Base-by-base conservation (phyloP, 306 rosid species). In the Calophaca sinica region DNA sequence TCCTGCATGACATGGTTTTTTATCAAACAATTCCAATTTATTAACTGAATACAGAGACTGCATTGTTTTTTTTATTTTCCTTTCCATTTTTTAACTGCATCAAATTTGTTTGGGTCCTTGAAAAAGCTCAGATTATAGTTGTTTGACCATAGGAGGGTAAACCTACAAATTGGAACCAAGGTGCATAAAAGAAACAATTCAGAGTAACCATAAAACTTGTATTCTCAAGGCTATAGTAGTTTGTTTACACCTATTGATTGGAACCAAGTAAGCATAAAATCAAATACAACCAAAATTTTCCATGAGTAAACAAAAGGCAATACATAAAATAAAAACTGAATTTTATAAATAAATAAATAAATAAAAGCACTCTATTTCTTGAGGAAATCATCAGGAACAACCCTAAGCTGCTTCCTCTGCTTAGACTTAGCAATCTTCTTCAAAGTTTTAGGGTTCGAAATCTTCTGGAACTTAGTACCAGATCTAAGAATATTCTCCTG, bases 391-490 rank as follows among this genome's bases (percentile, higher is more conserved):
- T 91, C 93, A 46, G 97, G 92, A 69, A 94, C 96, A 76, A 88
- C 81, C 72, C 82, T 88, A 14, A 92, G 96, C 4, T 80, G 90
- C 72, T 90, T 91, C 85, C 86, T 85, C 70, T 88, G 81, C 86
- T 90, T 91, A 3, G 97, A 87, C 62, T 90, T 88, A 0, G 97
- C 90, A 55, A 94, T 91, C 85, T 81, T 91, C 89, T 87, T 81
- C 67, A 94, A 64, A 0, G 98, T 91, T 32, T 91, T 94, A 3
- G 96, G 97, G 62, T 94, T 94, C 0, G 89, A 86, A 52, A 91
- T 87, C 72, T 76, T 89, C 93, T 94, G 98, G 0, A 90, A 74
- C 84, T 85, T 91, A 0, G 98, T 94, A 0, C 97, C 97, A 15
- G 96, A 84, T 33, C 29, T 94, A 74, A 94, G 31, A 0, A 94